These are phyloP conservation scores for Penicillium sp. DNA, from an alignment of 2,329 filamentous ascomycete species.

Conservation along the genomic window DNA sequence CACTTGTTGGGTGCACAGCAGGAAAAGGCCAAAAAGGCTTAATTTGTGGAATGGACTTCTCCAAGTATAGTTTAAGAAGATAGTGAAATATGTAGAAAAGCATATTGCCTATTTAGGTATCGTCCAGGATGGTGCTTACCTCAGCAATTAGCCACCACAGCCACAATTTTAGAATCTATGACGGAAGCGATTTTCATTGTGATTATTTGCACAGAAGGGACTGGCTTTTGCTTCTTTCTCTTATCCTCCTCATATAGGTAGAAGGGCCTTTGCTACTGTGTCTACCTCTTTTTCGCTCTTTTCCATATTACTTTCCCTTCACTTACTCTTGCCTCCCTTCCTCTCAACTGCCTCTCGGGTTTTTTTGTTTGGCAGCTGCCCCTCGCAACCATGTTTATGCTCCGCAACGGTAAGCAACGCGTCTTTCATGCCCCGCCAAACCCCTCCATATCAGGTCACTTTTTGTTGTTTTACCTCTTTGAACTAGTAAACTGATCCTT, in stretches of 20 bases:
- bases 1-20: too few relatives aligned
- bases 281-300: background rate
- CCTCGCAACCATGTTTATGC: slow-evolving; percentile 53
- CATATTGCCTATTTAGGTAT: background rate
- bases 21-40: too few relatives aligned
- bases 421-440: slow-evolving; percentile 24
- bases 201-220: slow-evolving; percentile 4
- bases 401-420: slow-evolving; percentile 51
- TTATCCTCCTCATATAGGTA: background rate
- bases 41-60: too few relatives aligned
- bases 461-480: background rate
- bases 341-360: background rate
- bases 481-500: slow-evolving; percentile 5
- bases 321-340: slow-evolving; percentile 1
- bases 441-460: slow-evolving; percentile 20
- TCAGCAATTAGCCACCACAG: slow-evolving; percentile 5
- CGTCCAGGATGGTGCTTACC: background rate
- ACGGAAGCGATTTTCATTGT: slow-evolving; percentile 18
- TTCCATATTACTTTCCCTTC: slow-evolving; percentile 2
- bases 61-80: too few relatives aligned
- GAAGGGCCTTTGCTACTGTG: background rate
- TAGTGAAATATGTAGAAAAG: background rate
- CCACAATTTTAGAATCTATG: slow-evolving; percentile 15
- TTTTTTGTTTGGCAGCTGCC: slow-evolving; percentile 23
- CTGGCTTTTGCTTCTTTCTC: background rate